Percentiles rank a stretch among this genome's conserved stretches.
These are phyloP conservation scores for Lipomyces chichibuensis DNA, from an alignment of 805 yeast species.

Conservation along the genomic window DNA sequence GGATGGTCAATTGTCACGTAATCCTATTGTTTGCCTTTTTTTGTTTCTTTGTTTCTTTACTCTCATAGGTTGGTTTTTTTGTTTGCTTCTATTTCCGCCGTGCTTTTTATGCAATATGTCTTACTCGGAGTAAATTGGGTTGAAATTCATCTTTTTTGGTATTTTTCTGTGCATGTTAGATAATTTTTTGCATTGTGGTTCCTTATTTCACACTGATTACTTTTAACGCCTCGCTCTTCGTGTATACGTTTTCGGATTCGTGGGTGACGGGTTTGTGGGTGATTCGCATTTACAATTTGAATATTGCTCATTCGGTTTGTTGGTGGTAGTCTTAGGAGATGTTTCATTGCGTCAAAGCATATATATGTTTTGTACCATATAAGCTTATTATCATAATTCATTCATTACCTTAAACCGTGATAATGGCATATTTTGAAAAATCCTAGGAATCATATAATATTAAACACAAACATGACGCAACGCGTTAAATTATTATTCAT, in stretches of 20 bases:
- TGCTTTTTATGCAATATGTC: not conserved
- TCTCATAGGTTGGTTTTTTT: not conserved
- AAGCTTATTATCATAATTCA: not conserved
- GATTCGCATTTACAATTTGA: no score
- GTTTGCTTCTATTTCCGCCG: not conserved
- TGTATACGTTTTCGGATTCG: not conserved
- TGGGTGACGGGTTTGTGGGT: no score
- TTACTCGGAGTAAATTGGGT: not conserved
- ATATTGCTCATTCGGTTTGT: not conserved
- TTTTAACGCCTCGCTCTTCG: not conserved
- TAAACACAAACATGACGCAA: not conserved
- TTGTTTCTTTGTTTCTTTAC: constrained; percentile 1
- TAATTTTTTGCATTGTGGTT: no score
- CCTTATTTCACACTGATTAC: not conserved
- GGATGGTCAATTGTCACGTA: not conserved
- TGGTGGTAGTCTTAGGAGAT: not conserved
- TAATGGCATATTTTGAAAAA: no score
- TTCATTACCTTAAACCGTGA: not conserved
- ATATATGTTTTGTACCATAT: not conserved
- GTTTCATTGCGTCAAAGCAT: not conserved
- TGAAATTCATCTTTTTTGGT: not conserved
- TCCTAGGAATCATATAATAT: not conserved
- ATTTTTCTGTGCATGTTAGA: not conserved
- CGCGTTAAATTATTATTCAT: not conserved
- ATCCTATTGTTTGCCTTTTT: constrained; percentile 3